Percentiles rank a stretch among this genome's conserved stretches.
Evolutionary conservation across 768 basidiomycete species (phyloP).

Genomic region (Mycena belliarum): DNA sequence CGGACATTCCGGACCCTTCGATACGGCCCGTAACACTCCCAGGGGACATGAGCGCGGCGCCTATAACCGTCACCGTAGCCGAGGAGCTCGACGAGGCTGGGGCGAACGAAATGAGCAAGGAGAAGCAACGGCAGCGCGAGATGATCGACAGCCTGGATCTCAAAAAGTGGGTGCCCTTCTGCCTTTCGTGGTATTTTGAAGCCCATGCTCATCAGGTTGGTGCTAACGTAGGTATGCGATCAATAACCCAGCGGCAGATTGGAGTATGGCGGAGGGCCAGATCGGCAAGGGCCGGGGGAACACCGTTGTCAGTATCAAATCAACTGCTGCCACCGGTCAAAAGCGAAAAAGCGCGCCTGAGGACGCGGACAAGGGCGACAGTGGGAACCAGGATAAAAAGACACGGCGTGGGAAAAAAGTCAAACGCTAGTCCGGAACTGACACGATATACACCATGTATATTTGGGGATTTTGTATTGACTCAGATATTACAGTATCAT

Average conservation of each 20-base stretch:
- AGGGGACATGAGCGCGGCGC: slow-evolving; percentile 29
- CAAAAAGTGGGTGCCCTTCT: slow-evolving; percentile 63
- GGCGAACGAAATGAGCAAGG: slow-evolving; percentile 63
- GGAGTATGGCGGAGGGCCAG: slow-evolving; percentile 74
- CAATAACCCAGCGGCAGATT: slow-evolving; percentile 67
- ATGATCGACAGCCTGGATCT: slow-evolving; percentile 89
- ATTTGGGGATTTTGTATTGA: background rate
- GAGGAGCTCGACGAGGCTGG: slow-evolving; percentile 81
- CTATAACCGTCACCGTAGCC: slow-evolving; percentile 49
- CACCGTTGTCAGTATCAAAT: slow-evolving; percentile 80
- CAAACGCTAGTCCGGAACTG: slow-evolving; percentile 35
- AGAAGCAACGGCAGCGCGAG: slow-evolving; percentile 78
- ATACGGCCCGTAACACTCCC: slow-evolving; percentile 19
- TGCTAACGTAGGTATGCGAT: slow-evolving; percentile 65
- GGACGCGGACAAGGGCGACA: slow-evolving; percentile 35
- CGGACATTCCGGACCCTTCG: slow-evolving; percentile 52
- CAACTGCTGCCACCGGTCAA: slow-evolving; percentile 38
- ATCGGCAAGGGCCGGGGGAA: slow-evolving; percentile 50
- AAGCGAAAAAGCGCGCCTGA: slow-evolving; percentile 59
- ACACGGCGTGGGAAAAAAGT: slow-evolving; percentile 45
- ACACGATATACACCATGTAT: background rate
- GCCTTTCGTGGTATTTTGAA: slow-evolving; percentile 11
- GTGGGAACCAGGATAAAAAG: slow-evolving; percentile 43
- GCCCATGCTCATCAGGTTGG: slow-evolving; percentile 22
- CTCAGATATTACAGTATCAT: background rate